Conservation (phyloP, 2,329 filamentous ascomycete species). For the Berkeleyomyces rouxiae region DNA sequence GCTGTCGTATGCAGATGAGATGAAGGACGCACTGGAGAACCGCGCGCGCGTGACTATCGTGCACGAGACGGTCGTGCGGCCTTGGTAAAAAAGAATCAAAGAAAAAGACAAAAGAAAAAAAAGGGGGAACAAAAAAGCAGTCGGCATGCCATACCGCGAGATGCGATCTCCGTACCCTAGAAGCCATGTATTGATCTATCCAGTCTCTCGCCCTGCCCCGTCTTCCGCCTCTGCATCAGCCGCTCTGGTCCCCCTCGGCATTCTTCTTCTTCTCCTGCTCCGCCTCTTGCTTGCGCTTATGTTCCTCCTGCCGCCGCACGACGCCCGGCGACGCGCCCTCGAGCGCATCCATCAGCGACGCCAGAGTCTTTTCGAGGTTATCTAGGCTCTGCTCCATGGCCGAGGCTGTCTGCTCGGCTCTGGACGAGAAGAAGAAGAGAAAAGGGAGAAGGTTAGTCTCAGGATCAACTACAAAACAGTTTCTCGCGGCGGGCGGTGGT, state of each 20-base stretch:
- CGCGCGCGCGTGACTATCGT: background rate
- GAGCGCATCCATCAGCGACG: slow-evolving; percentile 34
- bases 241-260: background rate
- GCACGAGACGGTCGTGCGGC: background rate
- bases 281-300: slow-evolving; percentile 5
- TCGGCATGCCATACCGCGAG: background rate
- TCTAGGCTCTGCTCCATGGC: slow-evolving; percentile 36
- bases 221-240: background rate
- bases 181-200: no score
- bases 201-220: background rate
- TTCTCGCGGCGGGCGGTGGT: background rate
- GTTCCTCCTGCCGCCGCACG: background rate
- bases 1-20: background rate
- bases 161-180: background rate
- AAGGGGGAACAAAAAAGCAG: background rate
- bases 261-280: background rate
- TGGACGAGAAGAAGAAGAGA: slow-evolving; percentile 17
- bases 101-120: no score
- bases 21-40: background rate
- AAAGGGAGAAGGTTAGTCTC: background rate
- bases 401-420: slow-evolving; percentile 37
- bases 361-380: slow-evolving; percentile 37
- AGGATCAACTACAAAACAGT: background rate
- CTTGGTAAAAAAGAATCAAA: background rate
- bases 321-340: slow-evolving; percentile 19